Conservation (phyloP, 2,329 filamentous ascomycete genomes). For the Neopestalotiopsis sp. region DNA sequence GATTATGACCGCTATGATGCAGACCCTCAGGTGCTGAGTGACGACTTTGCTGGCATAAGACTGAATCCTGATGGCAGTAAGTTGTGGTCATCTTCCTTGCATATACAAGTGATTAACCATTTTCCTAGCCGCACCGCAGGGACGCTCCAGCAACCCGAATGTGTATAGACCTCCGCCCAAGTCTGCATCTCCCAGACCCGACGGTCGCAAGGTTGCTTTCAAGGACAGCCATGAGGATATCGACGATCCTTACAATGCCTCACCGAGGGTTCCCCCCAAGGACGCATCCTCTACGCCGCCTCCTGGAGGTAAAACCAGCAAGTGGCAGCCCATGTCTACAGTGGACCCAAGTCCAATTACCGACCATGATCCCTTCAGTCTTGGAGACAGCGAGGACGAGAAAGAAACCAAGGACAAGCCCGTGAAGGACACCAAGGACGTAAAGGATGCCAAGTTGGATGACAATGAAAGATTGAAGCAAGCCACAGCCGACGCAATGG, state of each 20-base stretch:
- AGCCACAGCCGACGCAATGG: conserved; percentile 67
- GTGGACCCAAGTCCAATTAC: conserved; percentile 84
- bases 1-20: conserved; percentile 95
- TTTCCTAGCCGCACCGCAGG: conserved; percentile 51
- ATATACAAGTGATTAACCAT: conserved; percentile 47
- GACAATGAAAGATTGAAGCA: conserved; percentile 69
- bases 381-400: conserved; percentile 95
- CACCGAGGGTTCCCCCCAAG: conserved; percentile 60
- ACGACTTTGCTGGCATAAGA: conserved; percentile 82
- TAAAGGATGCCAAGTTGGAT: conserved; percentile 58
- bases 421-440: conserved; percentile 46
- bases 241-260: conserved; percentile 73
- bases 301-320: conserved; percentile 75
- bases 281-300: conserved; percentile 47
- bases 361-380: conserved; percentile 94
- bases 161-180: conserved; percentile 71
- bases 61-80: conserved; percentile 67
- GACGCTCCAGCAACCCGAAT: conserved; percentile 72
- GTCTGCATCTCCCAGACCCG: conserved; percentile 57
- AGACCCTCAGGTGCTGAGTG: conserved; percentile 86
- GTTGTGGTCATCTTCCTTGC: conserved; percentile 33
- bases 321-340: conserved; percentile 93
- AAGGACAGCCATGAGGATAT: conserved; percentile 78
- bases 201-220: conserved; percentile 62
- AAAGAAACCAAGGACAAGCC: conserved; percentile 74